Evolutionary conservation across 257 asterid species (phyloP), one percentile per base, ranked within the genome.

Genomic region (Orobanche coerulescens): DNA sequence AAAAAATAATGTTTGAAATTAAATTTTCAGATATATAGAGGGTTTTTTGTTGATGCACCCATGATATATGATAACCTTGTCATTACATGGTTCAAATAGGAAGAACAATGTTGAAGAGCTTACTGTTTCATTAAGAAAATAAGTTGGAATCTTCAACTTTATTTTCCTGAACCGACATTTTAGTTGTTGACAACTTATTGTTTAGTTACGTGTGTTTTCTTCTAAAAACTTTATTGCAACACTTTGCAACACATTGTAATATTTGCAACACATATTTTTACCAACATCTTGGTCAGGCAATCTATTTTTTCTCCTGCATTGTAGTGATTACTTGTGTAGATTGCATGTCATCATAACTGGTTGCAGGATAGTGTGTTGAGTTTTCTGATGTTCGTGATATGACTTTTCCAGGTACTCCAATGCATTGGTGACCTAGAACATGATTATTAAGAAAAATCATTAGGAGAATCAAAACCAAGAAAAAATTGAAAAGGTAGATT

Each of bases 351-450:
- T 31, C 36, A 8, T 55, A 37, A 51, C 52, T 53, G 34, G 65
- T 23, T 15, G 62, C 42, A 22, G 22, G 24, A 23, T 13, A 8
- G 7, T 47, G 34, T 62, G 15, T 53, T 30, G n/a, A n/a, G n/a
- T n/a, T 58, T 39, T 52, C 24, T 30, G 39, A 66, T 50, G 33
- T 61, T 65, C 61, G 56, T 39, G 46, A 48, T 53, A 19, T 44
- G 25, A 51, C 61, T 48, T 36, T 62, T 71, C 33, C 87, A 92
- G 98, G 93, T 95, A 67, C 93, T 92, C 40, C 82, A 66, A 61
- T 92, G 95, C 76, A 77, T 92, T 26, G 95, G 96, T 47, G 95
- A 86, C 67, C 84, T 92, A 62, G 82, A n/a, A n/a, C n/a, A n/a
- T n/a, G n/a, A n/a, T n/a, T n/a, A n/a, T n/a, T n/a, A n/a, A n/a